Evolutionary conservation across 106 monocot species (phyloP).

Genomic region (Dioscorea alata): DNA sequence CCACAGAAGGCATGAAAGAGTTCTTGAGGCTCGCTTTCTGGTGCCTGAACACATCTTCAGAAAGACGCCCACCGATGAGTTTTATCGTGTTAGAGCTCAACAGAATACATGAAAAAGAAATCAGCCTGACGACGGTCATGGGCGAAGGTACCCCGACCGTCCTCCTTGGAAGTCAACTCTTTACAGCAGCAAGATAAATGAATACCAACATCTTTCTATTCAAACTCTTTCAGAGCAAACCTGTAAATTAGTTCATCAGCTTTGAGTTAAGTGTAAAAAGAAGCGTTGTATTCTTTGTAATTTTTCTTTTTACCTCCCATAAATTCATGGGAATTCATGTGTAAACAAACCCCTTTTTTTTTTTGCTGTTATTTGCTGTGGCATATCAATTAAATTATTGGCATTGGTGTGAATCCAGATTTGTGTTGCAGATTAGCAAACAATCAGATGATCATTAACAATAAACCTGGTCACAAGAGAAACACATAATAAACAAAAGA

Average conservation of each 20-base stretch:
- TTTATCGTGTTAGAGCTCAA: constrained; percentile 62
- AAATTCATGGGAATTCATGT: constrained; percentile 18
- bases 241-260: constrained; percentile 17
- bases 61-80: constrained; percentile 55
- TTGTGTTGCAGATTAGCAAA: too few relatives aligned
- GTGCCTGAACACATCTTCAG: constrained; percentile 47
- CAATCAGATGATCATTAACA: too few relatives aligned
- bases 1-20: constrained; percentile 72
- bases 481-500: too few relatives aligned
- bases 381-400: constrained; percentile 11
- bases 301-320: constrained; percentile 1
- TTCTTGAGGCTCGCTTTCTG: constrained; percentile 44
- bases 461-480: too few relatives aligned
- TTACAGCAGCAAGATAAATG: constrained; percentile 21
- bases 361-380: constrained; percentile 17
- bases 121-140: constrained; percentile 79
- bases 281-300: constrained; percentile 27
- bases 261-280: constrained; percentile 37
- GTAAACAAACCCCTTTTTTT: constrained; percentile 12
- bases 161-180: constrained; percentile 83
- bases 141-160: constrained; percentile 76
- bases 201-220: not conserved
- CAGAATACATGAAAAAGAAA: constrained; percentile 69
- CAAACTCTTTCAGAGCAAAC: constrained; percentile 7
- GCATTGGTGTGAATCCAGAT: constrained; percentile 1